Evolutionary conservation across 164 flowering plant genomes (phyloP).

Genomic region (Dillenia suffruticosa): DNA sequence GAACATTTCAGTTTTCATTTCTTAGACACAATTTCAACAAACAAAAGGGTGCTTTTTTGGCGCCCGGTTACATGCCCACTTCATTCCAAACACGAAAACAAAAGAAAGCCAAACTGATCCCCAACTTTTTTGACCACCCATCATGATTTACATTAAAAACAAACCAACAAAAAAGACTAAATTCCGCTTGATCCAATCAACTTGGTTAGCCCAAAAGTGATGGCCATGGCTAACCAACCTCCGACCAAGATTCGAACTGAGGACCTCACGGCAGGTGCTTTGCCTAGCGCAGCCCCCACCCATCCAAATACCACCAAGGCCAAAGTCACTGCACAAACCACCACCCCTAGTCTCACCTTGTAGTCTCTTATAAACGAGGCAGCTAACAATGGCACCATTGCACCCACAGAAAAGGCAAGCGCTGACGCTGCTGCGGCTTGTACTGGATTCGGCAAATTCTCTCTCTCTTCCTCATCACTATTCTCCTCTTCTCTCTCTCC

Average conservation of each 20-base stretch:
- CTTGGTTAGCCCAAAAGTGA: conserved; percentile 15
- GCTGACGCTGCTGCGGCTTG: conserved; percentile 17
- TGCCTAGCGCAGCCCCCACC: conserved; percentile 11
- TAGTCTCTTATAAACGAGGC: conserved; percentile 9
- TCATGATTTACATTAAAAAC: too few species aligned
- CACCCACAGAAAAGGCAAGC: conserved; percentile 13
- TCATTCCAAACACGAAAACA: too few species aligned
- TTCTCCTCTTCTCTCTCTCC: conserved; percentile 4
- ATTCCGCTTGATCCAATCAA: conserved; percentile 8
- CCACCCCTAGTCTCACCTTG: conserved; percentile 12
- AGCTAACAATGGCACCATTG: conserved; percentile 12
- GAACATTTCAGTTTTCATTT: too few species aligned
- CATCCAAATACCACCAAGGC: conserved; percentile 15
- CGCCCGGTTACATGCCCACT: too few species aligned
- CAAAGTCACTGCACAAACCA: conserved; percentile 11
- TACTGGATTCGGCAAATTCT: conserved; percentile 10
- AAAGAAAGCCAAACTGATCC: too few species aligned
- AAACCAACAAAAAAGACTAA: background rate
- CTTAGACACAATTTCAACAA: too few species aligned
- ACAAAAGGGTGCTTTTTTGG: too few species aligned
- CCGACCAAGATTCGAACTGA: conserved; percentile 11
- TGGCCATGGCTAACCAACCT: conserved; percentile 17
- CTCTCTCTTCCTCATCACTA: background rate
- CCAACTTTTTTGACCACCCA: too few species aligned
- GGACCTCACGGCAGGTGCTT: conserved; percentile 6